Conservation (phyloP, 768 basidiomycete species). For the Lactarius tabidus region DNA sequence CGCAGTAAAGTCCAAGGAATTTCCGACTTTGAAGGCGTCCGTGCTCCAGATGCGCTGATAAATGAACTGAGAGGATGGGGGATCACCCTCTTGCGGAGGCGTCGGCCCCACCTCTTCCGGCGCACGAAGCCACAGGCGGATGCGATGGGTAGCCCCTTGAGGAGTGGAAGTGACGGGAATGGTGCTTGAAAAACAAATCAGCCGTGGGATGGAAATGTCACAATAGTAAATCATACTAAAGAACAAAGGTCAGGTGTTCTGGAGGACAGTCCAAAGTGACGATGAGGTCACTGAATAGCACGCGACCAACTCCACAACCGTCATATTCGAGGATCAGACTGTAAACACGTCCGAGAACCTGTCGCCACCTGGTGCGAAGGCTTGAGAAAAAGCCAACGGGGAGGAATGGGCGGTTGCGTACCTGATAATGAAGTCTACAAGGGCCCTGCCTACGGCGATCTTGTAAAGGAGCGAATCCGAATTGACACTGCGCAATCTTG, state of each 20-base stretch:
- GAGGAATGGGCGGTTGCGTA: constrained; percentile 27
- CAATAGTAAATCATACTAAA: constrained; percentile 52
- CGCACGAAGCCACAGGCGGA: constrained; percentile 61
- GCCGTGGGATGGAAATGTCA: background rate
- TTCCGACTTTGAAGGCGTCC: constrained; percentile 59
- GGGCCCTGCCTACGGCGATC: constrained; percentile 51
- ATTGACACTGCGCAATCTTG: constrained; percentile 42
- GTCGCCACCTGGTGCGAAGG: constrained; percentile 44
- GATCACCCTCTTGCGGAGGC: constrained; percentile 23
- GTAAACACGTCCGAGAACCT: constrained; percentile 42
- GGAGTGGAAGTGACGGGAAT: constrained; percentile 54
- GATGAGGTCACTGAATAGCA: constrained; percentile 50
- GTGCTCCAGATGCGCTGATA: constrained; percentile 66
- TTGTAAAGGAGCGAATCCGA: constrained; percentile 51
- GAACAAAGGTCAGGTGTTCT: constrained; percentile 49
- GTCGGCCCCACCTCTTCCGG: constrained; percentile 33
- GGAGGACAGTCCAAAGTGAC: constrained; percentile 55
- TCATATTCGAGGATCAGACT: constrained; percentile 62
- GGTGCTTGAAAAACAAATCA: constrained; percentile 36
- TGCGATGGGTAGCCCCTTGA: constrained; percentile 52
- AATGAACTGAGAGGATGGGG: constrained; percentile 39
- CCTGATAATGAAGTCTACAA: constrained; percentile 55
- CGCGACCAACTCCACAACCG: constrained; percentile 54
- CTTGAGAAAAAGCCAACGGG: background rate
- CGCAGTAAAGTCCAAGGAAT: constrained; percentile 49